phyloP scores from a whole-genome alignment of 768 basidiomycete species.

The Scleroderma bovista region DNA sequence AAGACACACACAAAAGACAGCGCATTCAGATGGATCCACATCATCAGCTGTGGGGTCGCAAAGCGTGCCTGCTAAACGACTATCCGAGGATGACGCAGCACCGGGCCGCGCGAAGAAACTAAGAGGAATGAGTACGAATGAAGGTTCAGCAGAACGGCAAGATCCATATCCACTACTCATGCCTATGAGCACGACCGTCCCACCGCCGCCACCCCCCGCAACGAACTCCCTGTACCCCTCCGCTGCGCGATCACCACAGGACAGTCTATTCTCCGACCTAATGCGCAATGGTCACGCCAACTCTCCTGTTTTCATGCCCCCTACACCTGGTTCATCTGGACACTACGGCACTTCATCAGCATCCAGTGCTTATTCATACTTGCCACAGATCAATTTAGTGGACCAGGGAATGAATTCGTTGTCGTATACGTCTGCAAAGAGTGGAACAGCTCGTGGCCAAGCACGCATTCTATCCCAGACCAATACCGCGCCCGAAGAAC shows the following conservation, averaged over 20 bases:
- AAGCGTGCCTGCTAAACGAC: conserved; percentile 14
- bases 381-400: conserved; percentile 54
- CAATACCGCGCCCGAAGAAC: conserved; percentile 34
- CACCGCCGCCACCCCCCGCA: conserved; percentile 27
- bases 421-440: conserved; percentile 39
- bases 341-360: conserved; percentile 40
- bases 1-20: conserved; percentile 37
- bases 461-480: conserved; percentile 18
- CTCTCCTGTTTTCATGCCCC: conserved; percentile 60
- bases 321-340: conserved; percentile 35
- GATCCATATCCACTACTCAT: conserved; percentile 53
- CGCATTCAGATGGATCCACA: conserved; percentile 24
- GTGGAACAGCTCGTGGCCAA: conserved; percentile 14
- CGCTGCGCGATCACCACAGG: conserved; percentile 37
- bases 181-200: conserved; percentile 41
- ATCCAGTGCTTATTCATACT: conserved; percentile 37
- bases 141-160: conserved; percentile 36
- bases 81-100: conserved; percentile 26
- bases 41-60: conserved; percentile 27
- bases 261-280: conserved; percentile 57
- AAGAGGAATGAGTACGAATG: conserved; percentile 35
- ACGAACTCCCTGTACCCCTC: conserved; percentile 41
- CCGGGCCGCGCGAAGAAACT: conserved; percentile 45
- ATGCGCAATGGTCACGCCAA: conserved; percentile 44
- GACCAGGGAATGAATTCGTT: conserved; percentile 49